A percentile compares a stretch with the other conserved stretches of the same genome.
Conservation (phyloP, 2,329 filamentous ascomycete genomes). For the Arthrobotrys pseudoclavata region DNA sequence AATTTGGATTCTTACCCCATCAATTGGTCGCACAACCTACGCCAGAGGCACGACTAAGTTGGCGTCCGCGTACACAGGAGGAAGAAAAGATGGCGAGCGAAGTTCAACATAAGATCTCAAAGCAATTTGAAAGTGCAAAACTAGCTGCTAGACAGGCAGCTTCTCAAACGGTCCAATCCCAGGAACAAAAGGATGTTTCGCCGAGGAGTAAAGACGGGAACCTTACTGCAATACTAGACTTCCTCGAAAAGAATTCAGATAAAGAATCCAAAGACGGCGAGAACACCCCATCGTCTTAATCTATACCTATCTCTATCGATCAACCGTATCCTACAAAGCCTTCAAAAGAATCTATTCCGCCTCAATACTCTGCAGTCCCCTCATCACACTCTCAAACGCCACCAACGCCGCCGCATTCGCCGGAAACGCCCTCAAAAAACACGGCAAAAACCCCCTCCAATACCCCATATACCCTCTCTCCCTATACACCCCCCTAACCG, state of each 20-base stretch:
- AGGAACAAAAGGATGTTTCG: neutral
- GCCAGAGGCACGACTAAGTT: neutral
- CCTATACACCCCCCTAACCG: constrained; percentile 80
- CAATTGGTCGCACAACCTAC: neutral
- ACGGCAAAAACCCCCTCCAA: constrained; percentile 93
- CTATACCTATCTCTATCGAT: neutral
- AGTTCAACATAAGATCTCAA: neutral
- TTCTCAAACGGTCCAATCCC: neutral
- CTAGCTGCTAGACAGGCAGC: neutral
- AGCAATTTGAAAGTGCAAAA: constrained; percentile 15
- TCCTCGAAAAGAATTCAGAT: neutral
- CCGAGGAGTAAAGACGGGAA: neutral
- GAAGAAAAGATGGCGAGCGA: neutral
- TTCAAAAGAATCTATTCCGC: neutral
- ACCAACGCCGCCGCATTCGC: constrained; percentile 95
- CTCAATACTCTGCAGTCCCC: constrained; percentile 41
- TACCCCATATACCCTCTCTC: constrained; percentile 85
- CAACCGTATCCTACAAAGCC: neutral
- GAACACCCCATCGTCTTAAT: neutral
- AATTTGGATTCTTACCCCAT: constrained; percentile 38
- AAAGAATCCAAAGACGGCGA: neutral
- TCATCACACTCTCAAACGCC: constrained; percentile 90
- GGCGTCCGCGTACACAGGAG: neutral
- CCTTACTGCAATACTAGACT: neutral
- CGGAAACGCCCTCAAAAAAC: constrained; percentile 92